Percentiles rank a stretch among this genome's conserved stretches.
These are phyloP conservation scores for Xylaria digitata DNA, from an alignment of 2,329 filamentous ascomycete genomes.

Conservation along the genomic window DNA sequence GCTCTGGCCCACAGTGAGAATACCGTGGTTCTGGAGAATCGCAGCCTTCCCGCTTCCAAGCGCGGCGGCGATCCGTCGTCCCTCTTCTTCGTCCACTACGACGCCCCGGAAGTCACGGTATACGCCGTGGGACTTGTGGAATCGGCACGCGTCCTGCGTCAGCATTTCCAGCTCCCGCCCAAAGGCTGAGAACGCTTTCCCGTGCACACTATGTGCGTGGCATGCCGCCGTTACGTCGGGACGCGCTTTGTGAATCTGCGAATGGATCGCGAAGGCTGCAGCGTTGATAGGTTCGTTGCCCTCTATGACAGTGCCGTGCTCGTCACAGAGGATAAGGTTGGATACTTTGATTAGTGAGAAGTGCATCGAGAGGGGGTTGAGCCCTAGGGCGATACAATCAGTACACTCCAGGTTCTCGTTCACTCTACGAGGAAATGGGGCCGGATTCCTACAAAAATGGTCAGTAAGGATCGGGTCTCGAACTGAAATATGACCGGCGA, in stretches of 20 bases:
- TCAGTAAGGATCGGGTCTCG: conserved; percentile 69
- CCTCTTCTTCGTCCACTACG: conserved; percentile 69
- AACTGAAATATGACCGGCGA: conserved; percentile 71
- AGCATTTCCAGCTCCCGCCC: conserved; percentile 69
- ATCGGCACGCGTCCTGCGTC: conserved; percentile 67
- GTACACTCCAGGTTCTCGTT: background rate
- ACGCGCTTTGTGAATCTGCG: conserved; percentile 67
- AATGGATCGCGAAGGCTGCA: conserved; percentile 72
- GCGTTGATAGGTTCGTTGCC: conserved; percentile 67
- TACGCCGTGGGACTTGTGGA: conserved; percentile 69
- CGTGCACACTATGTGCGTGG: conserved; percentile 69
- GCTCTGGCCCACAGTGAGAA: conserved; percentile 70
- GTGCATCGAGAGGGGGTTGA: conserved; percentile 62
- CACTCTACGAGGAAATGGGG: background rate
- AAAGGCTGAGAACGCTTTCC: conserved; percentile 70
- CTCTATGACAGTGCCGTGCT: conserved; percentile 66
- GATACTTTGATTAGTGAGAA: conserved; percentile 69
- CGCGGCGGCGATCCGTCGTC: conserved; percentile 64
- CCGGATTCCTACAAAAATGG: conserved; percentile 65
- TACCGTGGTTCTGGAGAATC: conserved; percentile 72
- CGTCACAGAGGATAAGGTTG: conserved; percentile 70
- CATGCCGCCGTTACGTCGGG: conserved; percentile 70
- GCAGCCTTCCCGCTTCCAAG: conserved; percentile 66
- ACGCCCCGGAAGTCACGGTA: conserved; percentile 71
- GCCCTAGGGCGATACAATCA: conserved; percentile 33